Percentiles rank a stretch among this genome's conserved stretches.
phyloP scores from a whole-genome alignment of 345 rosid genomes.

The Aegle marmelos region DNA sequence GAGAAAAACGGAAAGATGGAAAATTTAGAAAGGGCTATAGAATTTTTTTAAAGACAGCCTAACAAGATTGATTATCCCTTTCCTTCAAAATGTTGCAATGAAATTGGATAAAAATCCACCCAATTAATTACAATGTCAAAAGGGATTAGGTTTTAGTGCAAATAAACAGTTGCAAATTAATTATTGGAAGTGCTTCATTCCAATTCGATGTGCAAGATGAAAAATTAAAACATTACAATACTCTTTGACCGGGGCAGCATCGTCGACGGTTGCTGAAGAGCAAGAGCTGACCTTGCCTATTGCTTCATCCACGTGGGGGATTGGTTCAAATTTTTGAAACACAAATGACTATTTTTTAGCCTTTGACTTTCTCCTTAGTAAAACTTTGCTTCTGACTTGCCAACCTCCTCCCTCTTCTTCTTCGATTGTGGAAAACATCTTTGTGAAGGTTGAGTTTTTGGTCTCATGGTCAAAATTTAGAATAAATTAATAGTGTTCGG shows the following conservation, averaged over 20 bases:
- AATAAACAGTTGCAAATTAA: conserved; percentile 6
- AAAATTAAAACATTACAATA: not conserved
- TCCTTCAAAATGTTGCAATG: not conserved
- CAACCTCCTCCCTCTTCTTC: not conserved
- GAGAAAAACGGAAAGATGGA: not conserved
- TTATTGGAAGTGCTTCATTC: conserved; percentile 9
- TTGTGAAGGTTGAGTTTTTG: not conserved
- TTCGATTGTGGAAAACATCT: not conserved
- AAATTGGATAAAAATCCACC: conserved; percentile 1
- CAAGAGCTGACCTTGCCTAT: not conserved
- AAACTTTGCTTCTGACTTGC: conserved; percentile 18
- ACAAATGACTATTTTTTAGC: not conserved
- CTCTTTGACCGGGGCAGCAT: not conserved
- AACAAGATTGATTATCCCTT: not conserved
- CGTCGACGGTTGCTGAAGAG: conserved; percentile 15
- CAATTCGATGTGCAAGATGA: conserved; percentile 10
- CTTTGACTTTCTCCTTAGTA: not conserved
- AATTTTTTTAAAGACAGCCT: not conserved
- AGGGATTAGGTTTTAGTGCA: conserved; percentile 36
- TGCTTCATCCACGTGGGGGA: conserved; percentile 15
- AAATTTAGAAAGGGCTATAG: not conserved
- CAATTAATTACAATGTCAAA: conserved; percentile 24
- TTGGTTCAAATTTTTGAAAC: not conserved
- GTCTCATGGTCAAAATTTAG: not conserved
- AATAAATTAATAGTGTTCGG: not conserved